Evolutionary conservation across 805 yeast genomes (phyloP).

Genomic region (Wickerhamomyces silvicola): DNA sequence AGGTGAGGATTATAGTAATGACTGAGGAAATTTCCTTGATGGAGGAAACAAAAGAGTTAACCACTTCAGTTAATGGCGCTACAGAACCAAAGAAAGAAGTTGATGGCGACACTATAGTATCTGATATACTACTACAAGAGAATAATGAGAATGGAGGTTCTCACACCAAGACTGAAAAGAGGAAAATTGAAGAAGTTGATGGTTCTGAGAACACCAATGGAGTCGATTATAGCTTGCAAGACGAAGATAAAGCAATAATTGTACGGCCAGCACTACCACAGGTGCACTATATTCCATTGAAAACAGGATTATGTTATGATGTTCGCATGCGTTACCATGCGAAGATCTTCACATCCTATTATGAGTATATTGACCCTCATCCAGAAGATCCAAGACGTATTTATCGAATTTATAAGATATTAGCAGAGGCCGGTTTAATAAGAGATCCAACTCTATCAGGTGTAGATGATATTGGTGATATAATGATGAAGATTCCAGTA

Average conservation of each 20-base stretch:
- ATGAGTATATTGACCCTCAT: conserved; percentile 95
- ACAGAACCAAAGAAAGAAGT: neutral
- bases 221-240: neutral
- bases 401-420: conserved; percentile 84
- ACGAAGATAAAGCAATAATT: conserved; percentile 29
- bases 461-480: conserved; percentile 69
- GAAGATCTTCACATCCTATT: conserved; percentile 83
- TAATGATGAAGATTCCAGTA: conserved; percentile 85
- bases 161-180: conserved; percentile 13
- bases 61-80: neutral
- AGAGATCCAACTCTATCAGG: conserved; percentile 67
- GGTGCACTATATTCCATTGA: conserved; percentile 63
- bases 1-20: no score
- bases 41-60: no score
- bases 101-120: conserved; percentile 8
- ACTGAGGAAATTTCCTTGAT: no score
- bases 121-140: conserved; percentile 8
- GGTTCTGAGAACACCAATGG: conserved; percentile 9
- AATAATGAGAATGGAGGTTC: conserved; percentile 1
- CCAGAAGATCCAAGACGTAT: conserved; percentile 98
- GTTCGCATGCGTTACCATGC: conserved; percentile 98
- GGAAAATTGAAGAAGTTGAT: conserved; percentile 19
- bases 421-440: conserved; percentile 91
- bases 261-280: conserved; percentile 63
- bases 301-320: conserved; percentile 93